Percentiles rank a stretch among this genome's conserved stretches.
These are phyloP conservation scores for Solanum medicagineum DNA, from an alignment of 257 asterid genomes.

Conservation along the genomic window DNA sequence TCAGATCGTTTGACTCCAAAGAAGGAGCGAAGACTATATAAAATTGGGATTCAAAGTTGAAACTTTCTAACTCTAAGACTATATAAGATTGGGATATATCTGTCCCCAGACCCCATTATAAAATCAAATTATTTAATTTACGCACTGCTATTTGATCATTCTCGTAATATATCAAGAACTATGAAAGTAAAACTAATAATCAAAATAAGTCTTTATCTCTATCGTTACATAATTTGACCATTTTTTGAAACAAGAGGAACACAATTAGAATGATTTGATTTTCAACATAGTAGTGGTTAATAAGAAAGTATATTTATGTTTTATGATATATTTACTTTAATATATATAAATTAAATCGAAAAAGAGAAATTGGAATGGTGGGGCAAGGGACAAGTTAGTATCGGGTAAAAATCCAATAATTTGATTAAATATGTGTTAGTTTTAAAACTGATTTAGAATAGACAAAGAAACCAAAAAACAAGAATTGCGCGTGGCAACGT, in stretches of 20 bases:
- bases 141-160: neutral
- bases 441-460: no score
- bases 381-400: no score
- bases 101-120: neutral
- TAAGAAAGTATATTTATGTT: neutral
- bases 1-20: no score
- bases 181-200: neutral
- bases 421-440: no score
- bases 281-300: neutral
- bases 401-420: no score
- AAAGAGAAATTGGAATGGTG: no score
- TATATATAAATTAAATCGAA: no score
- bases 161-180: neutral
- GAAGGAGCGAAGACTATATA: no score
- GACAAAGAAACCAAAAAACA: neutral
- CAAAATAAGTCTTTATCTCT: neutral
- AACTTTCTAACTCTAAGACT: neutral
- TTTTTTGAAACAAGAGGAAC: neutral
- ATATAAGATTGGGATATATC: neutral
- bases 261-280: no score
- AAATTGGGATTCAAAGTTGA: neutral
- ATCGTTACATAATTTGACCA: neutral
- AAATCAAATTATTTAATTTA: neutral
- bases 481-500: conserved; percentile 35
- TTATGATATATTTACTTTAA: no score